Conservation (phyloP, 495 filamentous ascomycete species). For the Xylaria acuta region DNA sequence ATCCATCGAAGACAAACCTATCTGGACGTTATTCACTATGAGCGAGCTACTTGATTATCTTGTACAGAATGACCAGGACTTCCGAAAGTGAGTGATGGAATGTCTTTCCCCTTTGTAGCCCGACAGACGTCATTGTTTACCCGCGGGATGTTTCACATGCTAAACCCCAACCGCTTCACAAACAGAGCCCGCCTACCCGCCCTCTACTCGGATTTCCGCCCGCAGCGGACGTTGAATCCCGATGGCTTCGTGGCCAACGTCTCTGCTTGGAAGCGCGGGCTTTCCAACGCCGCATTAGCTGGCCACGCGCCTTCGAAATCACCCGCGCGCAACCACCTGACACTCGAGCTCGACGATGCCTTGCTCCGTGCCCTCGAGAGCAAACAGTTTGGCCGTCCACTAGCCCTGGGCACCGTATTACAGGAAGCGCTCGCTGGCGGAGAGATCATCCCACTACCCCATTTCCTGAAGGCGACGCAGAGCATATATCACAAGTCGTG, state of each 20-base stretch:
- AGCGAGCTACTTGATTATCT: constrained; percentile 54
- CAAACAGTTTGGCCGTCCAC: constrained; percentile 79
- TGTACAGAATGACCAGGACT: constrained; percentile 51
- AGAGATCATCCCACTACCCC: constrained; percentile 70
- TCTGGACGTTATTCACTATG: constrained; percentile 32
- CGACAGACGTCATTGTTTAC: neutral
- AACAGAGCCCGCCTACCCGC: constrained; percentile 81
- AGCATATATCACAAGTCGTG: constrained; percentile 68
- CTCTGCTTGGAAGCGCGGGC: constrained; percentile 78
- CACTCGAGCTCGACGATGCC: constrained; percentile 70
- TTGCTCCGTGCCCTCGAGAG: constrained; percentile 75
- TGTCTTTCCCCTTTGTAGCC: neutral
- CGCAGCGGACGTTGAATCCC: constrained; percentile 81
- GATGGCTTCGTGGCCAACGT: constrained; percentile 90
- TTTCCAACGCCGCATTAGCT: constrained; percentile 68
- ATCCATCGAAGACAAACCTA: neutral
- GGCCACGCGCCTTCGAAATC: constrained; percentile 58
- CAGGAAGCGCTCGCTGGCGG: constrained; percentile 72
- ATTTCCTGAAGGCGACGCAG: constrained; percentile 64
- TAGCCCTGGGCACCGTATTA: constrained; percentile 82
- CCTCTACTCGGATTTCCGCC: constrained; percentile 90
- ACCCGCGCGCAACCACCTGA: constrained; percentile 56
- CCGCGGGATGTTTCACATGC: neutral
- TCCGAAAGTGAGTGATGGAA: constrained; percentile 45
- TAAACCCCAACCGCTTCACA: neutral